Percentiles rank a stretch among this genome's conserved stretches.
Evolutionary conservation across 1,139 yeast genomes (phyloP).

Genomic region (Debaryomyces coudertii): DNA sequence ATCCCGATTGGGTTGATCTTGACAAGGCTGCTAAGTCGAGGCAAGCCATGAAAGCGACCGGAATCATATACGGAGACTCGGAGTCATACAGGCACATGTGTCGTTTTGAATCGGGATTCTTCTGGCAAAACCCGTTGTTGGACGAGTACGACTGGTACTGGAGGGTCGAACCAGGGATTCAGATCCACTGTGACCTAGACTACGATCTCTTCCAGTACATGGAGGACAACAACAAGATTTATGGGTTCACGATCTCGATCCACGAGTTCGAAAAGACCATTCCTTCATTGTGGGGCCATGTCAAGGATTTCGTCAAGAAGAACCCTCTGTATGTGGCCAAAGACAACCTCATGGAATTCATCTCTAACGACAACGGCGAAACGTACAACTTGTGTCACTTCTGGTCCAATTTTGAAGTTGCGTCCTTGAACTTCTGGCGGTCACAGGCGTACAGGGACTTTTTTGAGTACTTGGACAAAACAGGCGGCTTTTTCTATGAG

Average conservation of each 20-base stretch:
- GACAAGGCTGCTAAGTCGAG: constrained; percentile 55
- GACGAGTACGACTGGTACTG: constrained; percentile 65
- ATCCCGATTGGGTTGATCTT: constrained; percentile 71
- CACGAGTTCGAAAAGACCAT: constrained; percentile 63
- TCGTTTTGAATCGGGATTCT: constrained; percentile 70
- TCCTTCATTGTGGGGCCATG: constrained; percentile 60
- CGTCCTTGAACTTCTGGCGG: constrained; percentile 76
- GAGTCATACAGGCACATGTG: constrained; percentile 80
- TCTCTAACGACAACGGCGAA: constrained; percentile 62
- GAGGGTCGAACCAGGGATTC: constrained; percentile 74
- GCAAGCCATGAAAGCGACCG: constrained; percentile 47
- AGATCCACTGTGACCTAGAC: constrained; percentile 62
- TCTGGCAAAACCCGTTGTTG: constrained; percentile 57
- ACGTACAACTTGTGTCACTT: constrained; percentile 83
- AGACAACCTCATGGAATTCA: constrained; percentile 52
- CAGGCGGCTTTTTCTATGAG: constrained; percentile 91
- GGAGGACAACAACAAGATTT: constrained; percentile 59
- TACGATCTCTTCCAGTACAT: constrained; percentile 67
- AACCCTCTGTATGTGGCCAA: constrained; percentile 50
- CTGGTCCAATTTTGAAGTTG: constrained; percentile 94
- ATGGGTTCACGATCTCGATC: constrained; percentile 70
- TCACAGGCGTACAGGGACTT: constrained; percentile 64
- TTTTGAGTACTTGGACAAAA: constrained; percentile 69
- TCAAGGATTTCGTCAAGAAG: constrained; percentile 49
- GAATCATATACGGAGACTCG: constrained; percentile 63